Evolutionary conservation across 106 monocot species (phyloP), one percentile per base, ranked within the genome.

Genomic region (Dioscorea zingiberensis): DNA sequence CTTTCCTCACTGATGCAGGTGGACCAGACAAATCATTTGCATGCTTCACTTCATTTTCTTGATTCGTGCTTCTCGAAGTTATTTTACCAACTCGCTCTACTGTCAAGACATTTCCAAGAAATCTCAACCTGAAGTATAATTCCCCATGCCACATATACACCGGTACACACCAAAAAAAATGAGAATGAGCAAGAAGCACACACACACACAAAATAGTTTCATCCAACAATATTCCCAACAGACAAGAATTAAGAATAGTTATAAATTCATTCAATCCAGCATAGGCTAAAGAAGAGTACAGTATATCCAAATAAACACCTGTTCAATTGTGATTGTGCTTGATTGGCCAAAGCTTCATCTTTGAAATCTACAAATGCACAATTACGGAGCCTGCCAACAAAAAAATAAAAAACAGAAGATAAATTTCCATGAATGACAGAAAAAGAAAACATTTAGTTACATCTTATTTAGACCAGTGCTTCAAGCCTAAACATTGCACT

Each of bases 341-440:
- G 91, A 69, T 62, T 62, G 63, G 97, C 97, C 61, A 80, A 67
- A 8, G 47, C 67, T 61, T 92, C 97, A 61, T 91, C 88, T 56
- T 74, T 81, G 56, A 97, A 97, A 76, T 97, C 97, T 10, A 92
- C 85, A 73, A 97, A 97, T 2, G 92, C 92, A 48, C 92, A 97
- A 66, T 97, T 92, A 69, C 88, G 84, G 65, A 97, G 63, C 75
- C 94, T 91, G 63, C 21, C 44, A 76, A 30, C 16, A 45, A 51
- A 28, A 45, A 44, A 58, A 25, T n/a, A n/a, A n/a, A 38, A 44
- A 76, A 62, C 0, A 25, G 11, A 51, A 7, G 48, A 22, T 24
- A 60, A 58, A 60, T 60, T 8, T 60, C 38, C 38, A 38, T 38
- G 38, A 38, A 38, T 10, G 10, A 38, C 6, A 30, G 7, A 30